Conservation (phyloP, 768 basidiomycete genomes). For the Fistulinella prunicolor region DNA sequence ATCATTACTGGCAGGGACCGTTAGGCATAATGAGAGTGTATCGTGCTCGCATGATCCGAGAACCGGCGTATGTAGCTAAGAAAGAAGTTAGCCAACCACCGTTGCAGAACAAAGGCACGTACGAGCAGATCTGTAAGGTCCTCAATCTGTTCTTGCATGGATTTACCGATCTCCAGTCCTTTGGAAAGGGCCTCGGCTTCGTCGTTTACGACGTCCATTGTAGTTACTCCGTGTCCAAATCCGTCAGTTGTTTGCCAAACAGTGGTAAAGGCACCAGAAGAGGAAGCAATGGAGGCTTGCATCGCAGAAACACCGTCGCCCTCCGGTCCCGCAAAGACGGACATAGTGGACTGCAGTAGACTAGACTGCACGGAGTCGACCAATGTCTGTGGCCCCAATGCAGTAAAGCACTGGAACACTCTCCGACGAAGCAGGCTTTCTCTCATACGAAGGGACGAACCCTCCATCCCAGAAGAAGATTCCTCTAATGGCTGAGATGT, state of each 20-base stretch:
- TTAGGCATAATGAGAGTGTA: constrained; percentile 64
- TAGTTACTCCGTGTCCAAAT: constrained; percentile 89
- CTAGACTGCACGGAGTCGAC: constrained; percentile 80
- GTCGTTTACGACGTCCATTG: constrained; percentile 51
- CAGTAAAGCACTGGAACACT: constrained; percentile 86
- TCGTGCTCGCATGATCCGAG: constrained; percentile 87
- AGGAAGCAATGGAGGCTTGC: constrained; percentile 89
- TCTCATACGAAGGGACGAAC: constrained; percentile 65
- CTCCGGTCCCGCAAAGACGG: constrained; percentile 85
- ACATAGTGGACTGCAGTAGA: constrained; percentile 76
- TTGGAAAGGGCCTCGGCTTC: constrained; percentile 29
- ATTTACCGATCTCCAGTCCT: constrained; percentile 32
- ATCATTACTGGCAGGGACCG: constrained; percentile 41
- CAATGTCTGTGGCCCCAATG: constrained; percentile 74
- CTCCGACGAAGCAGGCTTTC: constrained; percentile 83
- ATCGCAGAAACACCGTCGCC: constrained; percentile 78
- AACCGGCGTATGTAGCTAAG: constrained; percentile 59
- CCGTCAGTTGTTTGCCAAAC: constrained; percentile 89
- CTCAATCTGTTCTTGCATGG: constrained; percentile 80
- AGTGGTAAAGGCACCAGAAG: constrained; percentile 75
- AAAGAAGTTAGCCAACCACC: not conserved
- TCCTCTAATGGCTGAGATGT: constrained; percentile 69
- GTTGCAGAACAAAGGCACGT: constrained; percentile 21
- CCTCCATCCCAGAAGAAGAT: constrained; percentile 37
- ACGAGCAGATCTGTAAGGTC: constrained; percentile 77